These are phyloP conservation scores for Avena sativa DNA, from an alignment of 176 grass and related monocot genomes.

Conservation along the genomic window DNA sequence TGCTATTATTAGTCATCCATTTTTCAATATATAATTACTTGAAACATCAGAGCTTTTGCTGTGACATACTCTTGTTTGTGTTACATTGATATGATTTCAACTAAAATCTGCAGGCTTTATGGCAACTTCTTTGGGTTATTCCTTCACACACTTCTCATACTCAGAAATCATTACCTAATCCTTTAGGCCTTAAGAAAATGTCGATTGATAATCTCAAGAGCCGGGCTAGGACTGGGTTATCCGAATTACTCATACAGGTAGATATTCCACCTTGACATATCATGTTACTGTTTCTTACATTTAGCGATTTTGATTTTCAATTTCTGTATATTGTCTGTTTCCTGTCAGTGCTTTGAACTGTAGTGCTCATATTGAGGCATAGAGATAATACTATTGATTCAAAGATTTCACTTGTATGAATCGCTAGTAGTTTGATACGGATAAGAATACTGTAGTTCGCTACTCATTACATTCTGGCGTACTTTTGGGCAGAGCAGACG, in stretches of 20 bases:
- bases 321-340: conserved; percentile 13
- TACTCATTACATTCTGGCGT: conserved; percentile 12
- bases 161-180: conserved; percentile 53
- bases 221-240: conserved; percentile 72
- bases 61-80: neutral
- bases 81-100: conserved; percentile 13
- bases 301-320: conserved; percentile 16
- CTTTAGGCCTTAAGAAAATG: conserved; percentile 81
- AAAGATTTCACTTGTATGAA: no score
- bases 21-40: conserved; percentile 9
- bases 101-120: conserved; percentile 73
- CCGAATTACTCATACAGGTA: conserved; percentile 89
- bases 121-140: conserved; percentile 98
- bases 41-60: conserved; percentile 30
- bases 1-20: neutral
- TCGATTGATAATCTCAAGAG: conserved; percentile 84
- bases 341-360: neutral
- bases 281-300: conserved; percentile 31
- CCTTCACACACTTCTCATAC: conserved; percentile 60
- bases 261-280: conserved; percentile 34
- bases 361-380: conserved; percentile 8
- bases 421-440: no score
- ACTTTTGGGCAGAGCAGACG: neutral
- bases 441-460: neutral
- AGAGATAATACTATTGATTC: neutral